Evolutionary conservation across 2,329 filamentous ascomycete species (phyloP), one percentile per base, ranked within the genome.

Genomic region (Incumbomyces lentus): DNA sequence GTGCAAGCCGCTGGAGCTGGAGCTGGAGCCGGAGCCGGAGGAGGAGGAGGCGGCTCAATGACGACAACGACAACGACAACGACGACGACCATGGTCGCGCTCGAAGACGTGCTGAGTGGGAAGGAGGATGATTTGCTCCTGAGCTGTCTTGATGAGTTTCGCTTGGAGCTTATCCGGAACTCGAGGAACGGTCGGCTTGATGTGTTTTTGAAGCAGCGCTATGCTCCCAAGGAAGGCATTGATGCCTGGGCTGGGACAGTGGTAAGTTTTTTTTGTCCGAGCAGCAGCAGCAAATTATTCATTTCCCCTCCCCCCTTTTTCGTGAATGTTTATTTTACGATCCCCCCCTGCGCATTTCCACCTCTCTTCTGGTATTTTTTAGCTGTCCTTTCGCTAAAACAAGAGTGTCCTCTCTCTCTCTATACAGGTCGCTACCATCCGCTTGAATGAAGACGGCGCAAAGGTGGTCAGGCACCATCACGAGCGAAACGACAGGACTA

Each of bases 191-290:
- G 43, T 19, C 38, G 43, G 18, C 3, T 46, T 17, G 36, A 39
- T 13, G 34, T 46, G 3, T 13, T 46, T 7, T 14, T 46, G 10
- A 46, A 11, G 13, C 43, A 46, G 43, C 29, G 16, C n/a, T 46
- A 39, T 39, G 26, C 19, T 32, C 17, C 19, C 5, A 42, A 31
- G n/a, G 39, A 42, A 18, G 39, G 12, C 13, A 7, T 13, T 13
- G 18, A 42, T 6, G 26, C n/a, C 6, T 31, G 26, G 26, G n/a
- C 13, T 42, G 39, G 39, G 10, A 26, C 30, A n/a, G n/a, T 42
- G n/a, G 42, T 33, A 44, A 33, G 40, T 44, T 13, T 17, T 10
- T 29, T n/a, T n/a, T n/a, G n/a, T n/a, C n/a, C 14, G 12, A 22
- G 12, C 36, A 39, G 36, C 5, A n/a, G n/a, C n/a, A n/a, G n/a